Conservation (phyloP, 345 rosid genomes). For the Corchorus capsularis region DNA sequence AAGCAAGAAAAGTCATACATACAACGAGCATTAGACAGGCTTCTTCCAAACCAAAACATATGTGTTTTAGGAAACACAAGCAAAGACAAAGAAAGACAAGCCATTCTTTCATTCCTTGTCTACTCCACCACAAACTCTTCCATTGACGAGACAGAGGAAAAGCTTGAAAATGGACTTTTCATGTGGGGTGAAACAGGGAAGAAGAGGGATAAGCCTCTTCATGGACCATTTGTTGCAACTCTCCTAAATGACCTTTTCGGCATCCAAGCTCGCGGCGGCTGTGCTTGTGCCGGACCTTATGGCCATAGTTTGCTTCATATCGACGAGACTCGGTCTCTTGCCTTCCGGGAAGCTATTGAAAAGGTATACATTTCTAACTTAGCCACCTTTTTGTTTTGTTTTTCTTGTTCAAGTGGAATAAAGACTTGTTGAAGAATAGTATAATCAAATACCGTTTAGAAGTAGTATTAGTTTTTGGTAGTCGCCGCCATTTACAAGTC, state of each 20-base stretch:
- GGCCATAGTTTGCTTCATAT: slow-evolving; percentile 53
- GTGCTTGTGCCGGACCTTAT: slow-evolving; percentile 76
- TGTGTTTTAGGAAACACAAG: slow-evolving; percentile 45
- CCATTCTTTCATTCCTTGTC: slow-evolving; percentile 57
- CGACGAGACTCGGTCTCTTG: slow-evolving; percentile 26
- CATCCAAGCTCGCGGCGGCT: slow-evolving; percentile 64
- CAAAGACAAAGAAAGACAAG: slow-evolving; percentile 27
- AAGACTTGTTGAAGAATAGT: not conserved
- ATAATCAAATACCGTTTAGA: too few relatives aligned
- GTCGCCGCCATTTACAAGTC: too few relatives aligned
- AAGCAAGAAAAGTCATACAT: slow-evolving; percentile 40
- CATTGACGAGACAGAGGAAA: not conserved
- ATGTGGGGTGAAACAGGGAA: slow-evolving; percentile 47
- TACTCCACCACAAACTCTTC: slow-evolving; percentile 36
- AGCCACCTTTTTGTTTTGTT: not conserved
- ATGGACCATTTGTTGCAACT: slow-evolving; percentile 53
- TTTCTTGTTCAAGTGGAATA: not conserved
- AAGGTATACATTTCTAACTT: slow-evolving; percentile 31
- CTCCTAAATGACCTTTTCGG: slow-evolving; percentile 68
- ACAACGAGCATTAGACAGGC: slow-evolving; percentile 42
- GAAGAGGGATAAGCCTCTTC: slow-evolving; percentile 52
- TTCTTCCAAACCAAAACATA: slow-evolving; percentile 43
- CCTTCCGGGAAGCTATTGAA: slow-evolving; percentile 42
- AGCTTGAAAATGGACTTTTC: not conserved
- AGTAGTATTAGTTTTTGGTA: too few relatives aligned